A percentile compares a stretch with the other conserved stretches of the same genome.
phyloP scores from a whole-genome alignment of 371 early-diverging fungal genomes.

The Mortierella polycephala region DNA sequence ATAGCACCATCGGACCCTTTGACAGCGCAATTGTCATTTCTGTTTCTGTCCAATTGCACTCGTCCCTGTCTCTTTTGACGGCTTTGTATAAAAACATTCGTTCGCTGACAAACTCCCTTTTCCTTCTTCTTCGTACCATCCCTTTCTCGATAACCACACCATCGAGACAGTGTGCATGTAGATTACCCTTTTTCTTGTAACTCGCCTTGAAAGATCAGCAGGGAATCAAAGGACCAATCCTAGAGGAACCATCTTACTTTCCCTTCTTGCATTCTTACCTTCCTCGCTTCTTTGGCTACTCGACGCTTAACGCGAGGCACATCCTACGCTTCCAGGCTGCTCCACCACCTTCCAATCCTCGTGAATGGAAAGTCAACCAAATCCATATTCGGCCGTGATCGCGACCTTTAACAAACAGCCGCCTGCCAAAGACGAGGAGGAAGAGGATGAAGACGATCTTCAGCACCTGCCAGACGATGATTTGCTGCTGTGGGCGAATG shows the following conservation, averaged over 20 bases:
- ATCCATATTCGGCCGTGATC: slow-evolving; percentile 39
- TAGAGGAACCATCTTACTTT: too few relatives aligned
- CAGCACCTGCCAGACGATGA: slow-evolving; percentile 59
- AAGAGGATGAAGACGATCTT: slow-evolving; percentile 34
- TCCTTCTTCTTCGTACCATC: slow-evolving; percentile 1
- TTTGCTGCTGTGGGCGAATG: slow-evolving; percentile 77
- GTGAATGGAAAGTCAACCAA: slow-evolving; percentile 39
- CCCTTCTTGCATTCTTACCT: too few relatives aligned
- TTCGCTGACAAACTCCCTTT: not conserved
- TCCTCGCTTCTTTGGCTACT: too few relatives aligned
- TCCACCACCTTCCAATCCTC: not conserved
- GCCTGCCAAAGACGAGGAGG: slow-evolving; percentile 5
- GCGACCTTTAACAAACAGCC: slow-evolving; percentile 33
- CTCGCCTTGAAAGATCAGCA: too few relatives aligned
- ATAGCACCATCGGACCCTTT: slow-evolving; percentile 22
- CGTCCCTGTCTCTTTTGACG: not conserved
- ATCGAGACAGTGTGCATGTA: too few relatives aligned
- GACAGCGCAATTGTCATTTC: slow-evolving; percentile 18
- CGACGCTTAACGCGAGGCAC: too few relatives aligned
- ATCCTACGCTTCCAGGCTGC: not conserved
- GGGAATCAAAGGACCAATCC: too few relatives aligned
- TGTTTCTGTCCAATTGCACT: not conserved
- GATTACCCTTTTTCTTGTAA: too few relatives aligned
- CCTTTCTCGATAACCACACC: not conserved
- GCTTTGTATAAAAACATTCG: not conserved